Evolutionary conservation across 805 yeast genomes (phyloP), one percentile per base, ranked within the genome.

Genomic region (Kazachstania africana): DNA sequence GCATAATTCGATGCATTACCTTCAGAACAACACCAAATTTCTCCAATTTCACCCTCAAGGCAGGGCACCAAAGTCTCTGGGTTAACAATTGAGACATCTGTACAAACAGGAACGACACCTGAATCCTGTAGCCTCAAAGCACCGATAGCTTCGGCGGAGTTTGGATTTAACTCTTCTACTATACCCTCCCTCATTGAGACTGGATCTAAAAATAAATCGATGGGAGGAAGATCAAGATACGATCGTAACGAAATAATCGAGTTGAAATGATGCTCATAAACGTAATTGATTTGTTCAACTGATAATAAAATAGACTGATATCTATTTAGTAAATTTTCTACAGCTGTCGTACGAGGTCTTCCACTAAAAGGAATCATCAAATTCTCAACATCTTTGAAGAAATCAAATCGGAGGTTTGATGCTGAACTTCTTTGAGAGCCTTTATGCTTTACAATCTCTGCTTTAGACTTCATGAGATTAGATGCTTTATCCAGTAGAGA

Each of bases 31-130:
- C 88, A 93, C 97, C 97, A 91, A 24, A 91, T 84, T 57, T 91
- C 99, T 21, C 99, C 99, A 53, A 73, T 75, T 54, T 91, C 98
- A 6, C 97, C 96, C 31, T 76, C 77, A 36, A 70, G 72, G 50
- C 98, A 88, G 9, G 85, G 61, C 33, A 64, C 61, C 27, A 69
- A 56, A 0, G 96, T 88, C 50, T 91, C 96, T 1, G 98, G 98
- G 42, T 91, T 91, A 3, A 91, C 96, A 37, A 91, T 80, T 1
- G 94, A 91, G 21, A 91, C 72, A 48, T 87, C 94, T 0, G 97
- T 83, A 50, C 94, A 82, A 6, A 85, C 87, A 1, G 96, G 93
- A 0, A 87, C 96, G 66, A 88, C 80, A 9, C 99, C 99, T 0
- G 94, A 82, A 48, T 91, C 98, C 48, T 85, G 95, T 6, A 91